Percentiles rank a stretch among this genome's conserved stretches.
Evolutionary conservation across 495 filamentous ascomycete species (phyloP).

Genomic region (Trichocladium antarcticum): DNA sequence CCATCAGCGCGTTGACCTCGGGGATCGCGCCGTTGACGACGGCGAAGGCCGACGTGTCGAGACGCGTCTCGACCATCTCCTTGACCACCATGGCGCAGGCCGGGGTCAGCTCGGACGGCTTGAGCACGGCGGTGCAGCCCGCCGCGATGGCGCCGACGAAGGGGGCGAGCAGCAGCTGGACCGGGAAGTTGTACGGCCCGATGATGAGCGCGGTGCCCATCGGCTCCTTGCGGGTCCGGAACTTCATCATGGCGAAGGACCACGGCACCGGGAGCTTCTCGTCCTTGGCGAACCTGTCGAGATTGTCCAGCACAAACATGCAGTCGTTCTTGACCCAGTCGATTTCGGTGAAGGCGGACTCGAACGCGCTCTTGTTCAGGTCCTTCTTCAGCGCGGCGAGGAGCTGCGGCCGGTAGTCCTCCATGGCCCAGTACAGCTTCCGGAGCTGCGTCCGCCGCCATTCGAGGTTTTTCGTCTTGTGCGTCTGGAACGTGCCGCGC

Average conservation of each 20-base stretch:
- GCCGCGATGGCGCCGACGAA: slow-evolving; percentile 83
- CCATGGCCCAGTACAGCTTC: slow-evolving; percentile 85
- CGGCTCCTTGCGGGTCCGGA: slow-evolving; percentile 80
- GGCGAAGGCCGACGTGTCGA: slow-evolving; percentile 68
- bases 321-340: slow-evolving; percentile 69
- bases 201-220: slow-evolving; percentile 76
- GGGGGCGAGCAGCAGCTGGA: slow-evolving; percentile 67
- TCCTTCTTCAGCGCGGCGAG: slow-evolving; percentile 61
- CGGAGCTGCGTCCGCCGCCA: slow-evolving; percentile 78
- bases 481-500: slow-evolving; percentile 55
- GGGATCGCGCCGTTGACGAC: slow-evolving; percentile 70
- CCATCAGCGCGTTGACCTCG: slow-evolving; percentile 70
- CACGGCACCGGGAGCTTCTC: slow-evolving; percentile 57
- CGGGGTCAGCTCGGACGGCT: slow-evolving; percentile 76
- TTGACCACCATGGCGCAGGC: slow-evolving; percentile 66
- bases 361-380: slow-evolving; percentile 60
- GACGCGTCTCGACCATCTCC: slow-evolving; percentile 56
- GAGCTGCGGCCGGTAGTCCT: slow-evolving; percentile 61
- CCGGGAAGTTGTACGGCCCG: slow-evolving; percentile 86
- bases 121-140: slow-evolving; percentile 79
- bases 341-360: slow-evolving; percentile 59
- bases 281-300: slow-evolving; percentile 73
- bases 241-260: slow-evolving; percentile 53
- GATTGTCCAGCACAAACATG: slow-evolving; percentile 58
- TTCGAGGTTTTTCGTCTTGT: slow-evolving; percentile 69